Conservation (phyloP, 768 basidiomycete species). For the Kondoa malvinella region DNA sequence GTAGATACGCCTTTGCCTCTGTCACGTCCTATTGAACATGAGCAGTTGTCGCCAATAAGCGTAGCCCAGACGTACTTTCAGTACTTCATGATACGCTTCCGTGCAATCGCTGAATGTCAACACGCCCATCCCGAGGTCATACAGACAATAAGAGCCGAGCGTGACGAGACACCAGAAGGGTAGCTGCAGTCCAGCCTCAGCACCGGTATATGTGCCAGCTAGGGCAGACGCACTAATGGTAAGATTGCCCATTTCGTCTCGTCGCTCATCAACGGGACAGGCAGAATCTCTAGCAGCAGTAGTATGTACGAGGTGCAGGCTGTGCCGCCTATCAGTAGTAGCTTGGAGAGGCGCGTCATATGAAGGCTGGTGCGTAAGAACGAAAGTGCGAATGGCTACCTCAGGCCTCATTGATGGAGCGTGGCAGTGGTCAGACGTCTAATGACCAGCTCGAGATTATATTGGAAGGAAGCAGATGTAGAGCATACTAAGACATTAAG, state of each 20-base stretch:
- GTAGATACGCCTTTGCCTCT: not conserved
- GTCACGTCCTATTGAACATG: not conserved
- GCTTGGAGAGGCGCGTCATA: too few relatives aligned
- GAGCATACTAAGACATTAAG: too few relatives aligned
- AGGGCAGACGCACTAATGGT: not conserved
- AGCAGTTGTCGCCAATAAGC: not conserved
- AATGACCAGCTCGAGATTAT: too few relatives aligned
- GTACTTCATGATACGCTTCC: constrained; percentile 8
- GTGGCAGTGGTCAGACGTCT: too few relatives aligned
- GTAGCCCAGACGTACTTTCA: not conserved
- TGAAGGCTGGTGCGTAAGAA: too few relatives aligned
- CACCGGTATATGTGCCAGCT: not conserved
- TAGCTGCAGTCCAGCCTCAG: not conserved
- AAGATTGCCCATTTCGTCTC: not conserved
- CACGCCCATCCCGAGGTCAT: constrained; percentile 12
- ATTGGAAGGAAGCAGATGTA: too few relatives aligned
- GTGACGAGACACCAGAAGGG: constrained; percentile 10
- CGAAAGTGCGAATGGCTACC: too few relatives aligned
- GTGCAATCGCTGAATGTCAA: constrained; percentile 9
- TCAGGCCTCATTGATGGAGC: too few relatives aligned
- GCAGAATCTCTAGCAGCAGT: not conserved
- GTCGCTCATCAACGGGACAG: not conserved
- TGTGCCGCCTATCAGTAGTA: too few relatives aligned
- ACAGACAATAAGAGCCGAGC: constrained; percentile 8
- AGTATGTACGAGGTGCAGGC: not conserved